Base-by-base conservation (phyloP, 305 asterid species). In the Salvia sclarea region DNA sequence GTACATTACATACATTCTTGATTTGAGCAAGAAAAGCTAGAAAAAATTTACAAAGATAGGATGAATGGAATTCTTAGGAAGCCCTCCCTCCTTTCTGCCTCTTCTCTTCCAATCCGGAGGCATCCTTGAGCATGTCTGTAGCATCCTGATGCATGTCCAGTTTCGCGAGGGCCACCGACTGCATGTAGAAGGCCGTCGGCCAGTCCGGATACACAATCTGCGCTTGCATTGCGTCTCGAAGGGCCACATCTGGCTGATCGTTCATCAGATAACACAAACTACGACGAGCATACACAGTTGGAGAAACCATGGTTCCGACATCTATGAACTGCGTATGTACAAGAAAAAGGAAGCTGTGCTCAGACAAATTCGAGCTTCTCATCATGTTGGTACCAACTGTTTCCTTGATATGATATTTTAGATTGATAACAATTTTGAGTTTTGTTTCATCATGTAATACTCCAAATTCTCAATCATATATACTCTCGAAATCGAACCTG, bases 121-220 rank as follows among this genome's bases (percentile, higher is more conserved):
- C 88, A 62, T 83, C 91, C 28, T 83, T 81, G 65, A 83, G 66
- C 88, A 85, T 85, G 62, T 85, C 91, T 16, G 80, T 81, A 64
- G 88, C 85, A 74, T 85, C 88, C 16, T 79, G 83, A 63, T 81
- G 82, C 91, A 85, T 85, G 73, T 79, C 85, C 63, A 85, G 82
- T 63, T 82, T 85, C 16, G 85, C 80, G 2, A 84, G 85, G 3
- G 89, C 86, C 28, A 79, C 82, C 3, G 89, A 80, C 70, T 84
- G 89, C 85, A 81, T 74, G 71, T 81, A 82, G 78, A 84, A 84
- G 8, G 85, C 87, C 5, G 84, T 80, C 2, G 90, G 80, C 90
- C 90, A 84, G 48, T 82, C 87, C 12, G 84, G 85, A 75, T 78
- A 73, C 58, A 76, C 79, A 2, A 76, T 73, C 53, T 79, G 87